Percentiles rank a stretch among this genome's conserved stretches.
phyloP scores from a whole-genome alignment of 2,329 filamentous ascomycete genomes.

The Colletotrichum camelliae region DNA sequence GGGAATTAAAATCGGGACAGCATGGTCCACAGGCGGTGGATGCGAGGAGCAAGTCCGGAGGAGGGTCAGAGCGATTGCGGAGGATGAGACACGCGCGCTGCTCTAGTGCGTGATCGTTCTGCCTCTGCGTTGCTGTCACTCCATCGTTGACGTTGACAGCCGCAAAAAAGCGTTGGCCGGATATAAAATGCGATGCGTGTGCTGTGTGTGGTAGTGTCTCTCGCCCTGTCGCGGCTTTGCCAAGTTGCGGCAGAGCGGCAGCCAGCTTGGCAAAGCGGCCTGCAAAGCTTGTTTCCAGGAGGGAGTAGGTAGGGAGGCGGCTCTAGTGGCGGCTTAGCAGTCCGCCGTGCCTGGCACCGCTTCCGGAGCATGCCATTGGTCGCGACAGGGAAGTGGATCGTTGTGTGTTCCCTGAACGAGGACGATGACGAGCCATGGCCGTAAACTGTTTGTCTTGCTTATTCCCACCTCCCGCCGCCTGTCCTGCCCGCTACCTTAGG shows the following conservation, averaged over 20 bases:
- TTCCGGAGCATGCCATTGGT: not conserved
- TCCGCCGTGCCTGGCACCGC: not conserved
- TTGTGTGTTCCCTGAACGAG: not conserved
- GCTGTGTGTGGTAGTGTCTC: not conserved
- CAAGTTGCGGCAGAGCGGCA: slow-evolving; percentile 18
- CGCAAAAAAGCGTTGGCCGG: not conserved
- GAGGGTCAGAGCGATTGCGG: not conserved
- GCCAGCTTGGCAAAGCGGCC: slow-evolving; percentile 6
- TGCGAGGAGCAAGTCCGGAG: slow-evolving; percentile 11
- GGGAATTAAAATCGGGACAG: not conserved
- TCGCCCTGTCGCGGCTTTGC: not conserved
- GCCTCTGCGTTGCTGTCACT: not conserved
- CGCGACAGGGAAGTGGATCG: not conserved
- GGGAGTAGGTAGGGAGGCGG: not conserved
- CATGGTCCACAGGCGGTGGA: not conserved
- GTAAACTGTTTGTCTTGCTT: not conserved
- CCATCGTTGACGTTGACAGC: not conserved
- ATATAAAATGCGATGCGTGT: not conserved
- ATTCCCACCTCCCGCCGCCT: not conserved
- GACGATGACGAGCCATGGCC: not conserved
- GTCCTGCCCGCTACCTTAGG: not conserved
- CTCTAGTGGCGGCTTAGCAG: not conserved
- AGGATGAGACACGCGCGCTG: not conserved
- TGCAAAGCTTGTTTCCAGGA: slow-evolving; percentile 13
- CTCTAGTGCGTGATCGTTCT: not conserved